Base-by-base conservation (phyloP, 208 protist species). In the Porcisia hertigi region DNA sequence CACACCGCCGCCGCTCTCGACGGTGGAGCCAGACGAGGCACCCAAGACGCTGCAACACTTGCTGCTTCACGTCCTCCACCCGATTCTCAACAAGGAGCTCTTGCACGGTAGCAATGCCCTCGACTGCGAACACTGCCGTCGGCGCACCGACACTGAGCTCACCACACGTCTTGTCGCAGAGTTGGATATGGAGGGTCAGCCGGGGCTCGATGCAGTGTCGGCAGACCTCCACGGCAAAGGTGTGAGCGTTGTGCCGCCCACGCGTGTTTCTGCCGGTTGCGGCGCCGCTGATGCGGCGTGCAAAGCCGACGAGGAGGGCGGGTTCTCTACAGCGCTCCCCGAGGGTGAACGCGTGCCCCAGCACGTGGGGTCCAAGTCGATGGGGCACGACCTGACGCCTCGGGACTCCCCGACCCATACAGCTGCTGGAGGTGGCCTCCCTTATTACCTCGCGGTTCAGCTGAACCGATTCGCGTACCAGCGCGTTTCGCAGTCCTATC, bases 391-490 rank as follows among this genome's bases (percentile, higher is more conserved):
- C 8, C 9, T 11, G 20, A 41, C 16, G 41, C 41, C 45, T 36
- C 9, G 18, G 18, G 36, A 30, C 7, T 30, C 41, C 25, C 39
- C 25, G 36, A 18, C 52, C 49, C 18, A n/a, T 49, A 71, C 71
- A 3, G 79, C 73, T 14, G 79, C 80, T 3, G 69, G 72, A 12
- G 74, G 36, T n/a, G 87, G 81, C 6, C 58, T 88, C 3, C 88
- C 88, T 20, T 80, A 73, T 60, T 93, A 88, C 55, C 71, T 95
- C 1, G 86, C 77, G 0, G 53, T 93, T 2, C 88, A 95, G 73
- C 80, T 95, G 0, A 88, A 95, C 66, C 83, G 90, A 36, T 94
- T 94, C 57, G 71, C 81, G 23, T 94, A 87, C 69, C 73, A 82
- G 58, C 82, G 83, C 12, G 20, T 39, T 3, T 71, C 76, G 12